Percentiles rank a stretch among this genome's conserved stretches.
phyloP scores from a whole-genome alignment of 306 rosid genomes.

The Sesbania bispinosa region DNA sequence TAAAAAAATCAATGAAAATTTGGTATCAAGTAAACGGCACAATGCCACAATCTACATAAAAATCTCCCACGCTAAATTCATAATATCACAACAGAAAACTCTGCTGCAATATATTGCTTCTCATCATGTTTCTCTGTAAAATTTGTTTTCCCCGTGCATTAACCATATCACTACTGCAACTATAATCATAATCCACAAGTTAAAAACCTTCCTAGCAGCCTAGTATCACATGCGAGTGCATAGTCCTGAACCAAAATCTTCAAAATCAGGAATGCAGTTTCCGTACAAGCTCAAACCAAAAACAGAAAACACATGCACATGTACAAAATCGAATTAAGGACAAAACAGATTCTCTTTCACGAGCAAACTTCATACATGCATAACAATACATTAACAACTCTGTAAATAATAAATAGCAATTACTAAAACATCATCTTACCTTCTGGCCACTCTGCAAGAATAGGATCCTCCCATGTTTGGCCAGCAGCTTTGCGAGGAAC shows the following conservation, averaged over 20 bases:
- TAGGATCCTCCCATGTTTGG: slow-evolving; percentile 91
- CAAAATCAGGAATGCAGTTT: background rate
- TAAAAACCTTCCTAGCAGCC: background rate
- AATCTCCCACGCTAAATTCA: background rate
- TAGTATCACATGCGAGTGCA: background rate
- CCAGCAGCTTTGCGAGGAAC: slow-evolving; percentile 98
- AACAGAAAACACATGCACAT: background rate
- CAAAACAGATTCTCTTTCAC: background rate
- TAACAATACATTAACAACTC: background rate
- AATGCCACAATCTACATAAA: background rate
- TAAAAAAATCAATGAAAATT: background rate
- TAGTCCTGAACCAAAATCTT: background rate
- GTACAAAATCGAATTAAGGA: background rate
- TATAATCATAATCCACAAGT: background rate
- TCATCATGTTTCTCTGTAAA: background rate
- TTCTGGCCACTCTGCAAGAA: slow-evolving; percentile 97
- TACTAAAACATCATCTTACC: slow-evolving; percentile 36
- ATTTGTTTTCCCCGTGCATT: background rate
- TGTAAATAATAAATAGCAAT: background rate
- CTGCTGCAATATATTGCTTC: background rate
- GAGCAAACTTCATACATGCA: background rate
- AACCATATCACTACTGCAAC: background rate
- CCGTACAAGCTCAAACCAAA: background rate
- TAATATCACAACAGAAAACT: background rate
- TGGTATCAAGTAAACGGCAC: background rate